Conservation (phyloP, 2,329 filamentous ascomycete genomes). For the Biscogniauxia sp. region DNA sequence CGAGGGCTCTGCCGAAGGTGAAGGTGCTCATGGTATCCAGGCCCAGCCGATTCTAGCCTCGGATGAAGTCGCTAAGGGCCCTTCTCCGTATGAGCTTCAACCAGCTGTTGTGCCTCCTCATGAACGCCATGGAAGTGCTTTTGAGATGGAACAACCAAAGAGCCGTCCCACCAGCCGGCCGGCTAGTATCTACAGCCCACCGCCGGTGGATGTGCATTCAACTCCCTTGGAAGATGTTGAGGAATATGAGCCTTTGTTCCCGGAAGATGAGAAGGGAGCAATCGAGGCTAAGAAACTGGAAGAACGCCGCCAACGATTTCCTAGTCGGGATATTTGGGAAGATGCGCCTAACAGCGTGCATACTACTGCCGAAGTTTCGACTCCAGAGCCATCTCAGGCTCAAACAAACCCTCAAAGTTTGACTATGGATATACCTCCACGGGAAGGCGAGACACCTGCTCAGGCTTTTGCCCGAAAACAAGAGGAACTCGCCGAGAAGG, state of each 20-base stretch:
- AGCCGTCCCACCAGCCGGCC: constrained; percentile 65
- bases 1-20: constrained; percentile 48
- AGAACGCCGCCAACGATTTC: constrained; percentile 69
- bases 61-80: constrained; percentile 79
- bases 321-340: constrained; percentile 96
- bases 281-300: constrained; percentile 45
- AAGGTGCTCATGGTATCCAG: constrained; percentile 58
- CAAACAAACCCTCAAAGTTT: constrained; percentile 38
- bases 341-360: constrained; percentile 86
- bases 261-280: constrained; percentile 64
- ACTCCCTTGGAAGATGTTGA: constrained; percentile 83
- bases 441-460: constrained; percentile 54
- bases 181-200: constrained; percentile 59
- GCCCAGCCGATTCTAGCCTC: constrained; percentile 81
- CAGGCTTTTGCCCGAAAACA: constrained; percentile 66
- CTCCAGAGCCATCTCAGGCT: constrained; percentile 62
- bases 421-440: constrained; percentile 33
- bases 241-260: constrained; percentile 94
- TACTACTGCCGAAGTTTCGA: constrained; percentile 77
- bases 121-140: constrained; percentile 59
- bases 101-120: constrained; percentile 78
- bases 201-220: constrained; percentile 53
- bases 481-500: constrained; percentile 62
- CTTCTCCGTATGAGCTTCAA: constrained; percentile 64
- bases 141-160: constrained; percentile 54